Conservation (phyloP, 768 basidiomycete genomes). For the Boletus tomentosulus region DNA sequence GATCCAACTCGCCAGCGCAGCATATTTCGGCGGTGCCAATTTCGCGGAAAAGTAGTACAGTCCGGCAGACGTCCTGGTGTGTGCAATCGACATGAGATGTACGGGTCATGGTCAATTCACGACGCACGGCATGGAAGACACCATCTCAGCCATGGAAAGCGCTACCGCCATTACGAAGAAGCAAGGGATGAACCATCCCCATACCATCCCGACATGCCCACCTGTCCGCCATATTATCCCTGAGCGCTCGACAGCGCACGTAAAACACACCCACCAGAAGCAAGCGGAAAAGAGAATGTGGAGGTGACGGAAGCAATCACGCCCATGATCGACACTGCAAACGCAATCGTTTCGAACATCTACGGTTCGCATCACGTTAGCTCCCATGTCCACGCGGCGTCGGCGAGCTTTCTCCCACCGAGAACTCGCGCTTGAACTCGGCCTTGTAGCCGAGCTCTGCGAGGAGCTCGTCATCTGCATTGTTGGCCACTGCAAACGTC, state of each 20-base stretch:
- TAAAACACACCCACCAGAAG: constrained; percentile 43
- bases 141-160: constrained; percentile 67
- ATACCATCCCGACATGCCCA: constrained; percentile 74
- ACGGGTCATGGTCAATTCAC: not conserved
- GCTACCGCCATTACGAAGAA: constrained; percentile 66
- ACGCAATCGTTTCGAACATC: constrained; percentile 60
- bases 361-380: constrained; percentile 1
- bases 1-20: constrained; percentile 57
- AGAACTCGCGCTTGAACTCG: constrained; percentile 73
- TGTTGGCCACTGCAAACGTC: constrained; percentile 3
- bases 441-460: constrained; percentile 67
- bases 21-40: constrained; percentile 57
- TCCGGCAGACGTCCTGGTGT: constrained; percentile 65
- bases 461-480: constrained; percentile 53
- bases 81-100: not conserved
- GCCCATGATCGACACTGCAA: constrained; percentile 70
- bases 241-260: not conserved
- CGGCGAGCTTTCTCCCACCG: constrained; percentile 38
- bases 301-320: constrained; percentile 67
- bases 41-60: constrained; percentile 78
- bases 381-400: not conserved
- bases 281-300: constrained; percentile 59
- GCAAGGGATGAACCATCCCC: constrained; percentile 71
- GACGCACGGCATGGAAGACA: constrained; percentile 73
- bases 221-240: constrained; percentile 33